Conservation (phyloP, 2,329 filamentous ascomycete genomes). For the Sporothrix mexicana region DNA sequence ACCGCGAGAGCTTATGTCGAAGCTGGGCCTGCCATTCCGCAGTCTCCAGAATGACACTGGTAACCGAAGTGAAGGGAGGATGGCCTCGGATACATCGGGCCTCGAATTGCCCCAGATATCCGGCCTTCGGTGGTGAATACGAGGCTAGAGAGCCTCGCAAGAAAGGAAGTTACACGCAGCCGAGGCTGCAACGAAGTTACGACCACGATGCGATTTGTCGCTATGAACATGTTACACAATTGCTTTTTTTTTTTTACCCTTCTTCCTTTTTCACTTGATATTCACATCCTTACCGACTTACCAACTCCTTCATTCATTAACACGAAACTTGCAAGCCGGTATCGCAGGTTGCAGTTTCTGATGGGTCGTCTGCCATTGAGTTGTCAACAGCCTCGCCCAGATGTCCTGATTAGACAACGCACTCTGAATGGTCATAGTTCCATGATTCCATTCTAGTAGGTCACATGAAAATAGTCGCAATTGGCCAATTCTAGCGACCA, state of each 20-base stretch:
- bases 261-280: too few relatives aligned
- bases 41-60: background rate
- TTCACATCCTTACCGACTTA: background rate
- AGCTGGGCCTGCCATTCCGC: slow-evolving; percentile 37
- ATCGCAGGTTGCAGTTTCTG: background rate
- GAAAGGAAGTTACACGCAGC: background rate
- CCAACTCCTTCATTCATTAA: too few relatives aligned
- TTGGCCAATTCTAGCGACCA: background rate
- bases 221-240: background rate
- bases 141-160: background rate
- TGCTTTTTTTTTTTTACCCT: background rate
- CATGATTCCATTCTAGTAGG: background rate
- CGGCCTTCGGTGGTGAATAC: slow-evolving; percentile 20
- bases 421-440: too few relatives aligned
- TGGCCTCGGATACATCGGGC: background rate
- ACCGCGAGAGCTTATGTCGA: slow-evolving; percentile 32
- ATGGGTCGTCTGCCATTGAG: background rate
- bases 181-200: background rate
- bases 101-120: slow-evolving; percentile 24
- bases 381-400: background rate
- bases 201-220: background rate
- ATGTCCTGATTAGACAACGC: background rate
- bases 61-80: background rate
- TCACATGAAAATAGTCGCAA: background rate
- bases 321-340: background rate